Evolutionary conservation across 257 asterid species (phyloP).

Genomic region (Eustoma russellianum): DNA sequence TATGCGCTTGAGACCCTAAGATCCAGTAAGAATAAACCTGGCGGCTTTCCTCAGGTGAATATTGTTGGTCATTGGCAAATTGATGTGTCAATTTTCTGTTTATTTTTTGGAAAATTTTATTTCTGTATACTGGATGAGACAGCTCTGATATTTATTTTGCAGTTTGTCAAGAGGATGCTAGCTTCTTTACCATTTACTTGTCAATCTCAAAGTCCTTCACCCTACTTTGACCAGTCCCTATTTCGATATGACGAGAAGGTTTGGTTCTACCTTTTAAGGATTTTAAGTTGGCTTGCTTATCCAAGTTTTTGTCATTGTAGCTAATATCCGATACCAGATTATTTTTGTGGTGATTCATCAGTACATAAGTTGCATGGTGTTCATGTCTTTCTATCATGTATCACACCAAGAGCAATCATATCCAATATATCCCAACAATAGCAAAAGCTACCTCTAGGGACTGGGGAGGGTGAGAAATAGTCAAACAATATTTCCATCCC

Average conservation of each 20-base stretch:
- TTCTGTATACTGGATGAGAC: too few species aligned
- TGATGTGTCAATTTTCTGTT: too few species aligned
- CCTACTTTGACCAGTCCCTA: conserved; percentile 90
- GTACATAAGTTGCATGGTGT: neutral
- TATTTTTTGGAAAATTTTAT: too few species aligned
- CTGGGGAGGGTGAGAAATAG: too few species aligned
- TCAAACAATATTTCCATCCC: too few species aligned
- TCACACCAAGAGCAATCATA: too few species aligned
- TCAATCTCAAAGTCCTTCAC: conserved; percentile 97
- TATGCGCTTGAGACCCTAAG: conserved; percentile 74
- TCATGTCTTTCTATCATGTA: too few species aligned
- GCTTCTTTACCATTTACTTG: conserved; percentile 64
- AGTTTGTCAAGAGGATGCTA: conserved; percentile 90
- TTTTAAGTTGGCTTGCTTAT: neutral
- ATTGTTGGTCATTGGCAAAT: neutral
- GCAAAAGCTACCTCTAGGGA: too few species aligned
- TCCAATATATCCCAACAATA: too few species aligned
- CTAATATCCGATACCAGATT: too few species aligned
- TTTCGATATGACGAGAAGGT: conserved; percentile 97
- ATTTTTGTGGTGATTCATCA: too few species aligned
- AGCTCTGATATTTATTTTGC: conserved; percentile 17
- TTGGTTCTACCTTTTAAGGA: conserved; percentile 11
- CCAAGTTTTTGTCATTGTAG: too few species aligned
- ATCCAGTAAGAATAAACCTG: conserved; percentile 59
- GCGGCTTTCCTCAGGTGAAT: conserved; percentile 69